These are phyloP conservation scores for Cyanophora paradoxa DNA, from an alignment of 78 protist genomes.

Conservation along the genomic window DNA sequence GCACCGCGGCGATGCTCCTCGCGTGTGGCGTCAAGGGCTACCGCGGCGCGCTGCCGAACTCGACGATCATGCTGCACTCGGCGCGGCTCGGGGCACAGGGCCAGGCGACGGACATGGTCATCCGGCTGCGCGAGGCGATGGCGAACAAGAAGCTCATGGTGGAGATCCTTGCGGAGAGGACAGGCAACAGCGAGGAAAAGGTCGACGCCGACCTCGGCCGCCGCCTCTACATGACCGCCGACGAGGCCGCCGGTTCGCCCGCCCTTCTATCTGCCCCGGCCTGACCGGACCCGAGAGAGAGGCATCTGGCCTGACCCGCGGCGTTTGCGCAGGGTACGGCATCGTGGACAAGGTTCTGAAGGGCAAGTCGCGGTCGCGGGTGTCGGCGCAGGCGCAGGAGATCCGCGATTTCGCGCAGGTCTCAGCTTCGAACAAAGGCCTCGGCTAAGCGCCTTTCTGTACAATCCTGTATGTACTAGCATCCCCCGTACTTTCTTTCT, in stretches of 20 bases:
- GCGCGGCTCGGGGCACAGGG: neutral
- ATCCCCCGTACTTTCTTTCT: too few relatives aligned
- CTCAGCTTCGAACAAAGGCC: too few relatives aligned
- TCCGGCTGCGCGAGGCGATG: neutral
- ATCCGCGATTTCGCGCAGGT: too few relatives aligned
- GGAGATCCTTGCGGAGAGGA: neutral
- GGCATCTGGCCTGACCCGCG: too few relatives aligned
- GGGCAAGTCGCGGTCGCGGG: too few relatives aligned
- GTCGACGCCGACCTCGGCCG: neutral
- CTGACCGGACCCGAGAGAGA: too few relatives aligned
- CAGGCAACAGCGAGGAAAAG: neutral
- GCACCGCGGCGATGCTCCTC: constrained; percentile 6
- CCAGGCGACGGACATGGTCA: constrained; percentile 2
- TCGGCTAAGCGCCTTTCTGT: too few relatives aligned
- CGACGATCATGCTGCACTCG: neutral
- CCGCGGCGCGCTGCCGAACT: neutral
- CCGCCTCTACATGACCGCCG: neutral
- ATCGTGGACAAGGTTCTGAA: neutral
- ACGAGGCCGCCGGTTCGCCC: neutral
- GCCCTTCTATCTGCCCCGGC: too few relatives aligned
- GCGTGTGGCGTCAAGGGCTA: constrained; percentile 8
- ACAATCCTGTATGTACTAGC: too few relatives aligned
- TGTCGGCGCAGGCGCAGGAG: too few relatives aligned
- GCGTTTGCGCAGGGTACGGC: too few relatives aligned
- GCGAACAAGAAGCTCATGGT: neutral